Conservation (phyloP, 176 grass and related monocot genomes). For the Lolium rigidum region DNA sequence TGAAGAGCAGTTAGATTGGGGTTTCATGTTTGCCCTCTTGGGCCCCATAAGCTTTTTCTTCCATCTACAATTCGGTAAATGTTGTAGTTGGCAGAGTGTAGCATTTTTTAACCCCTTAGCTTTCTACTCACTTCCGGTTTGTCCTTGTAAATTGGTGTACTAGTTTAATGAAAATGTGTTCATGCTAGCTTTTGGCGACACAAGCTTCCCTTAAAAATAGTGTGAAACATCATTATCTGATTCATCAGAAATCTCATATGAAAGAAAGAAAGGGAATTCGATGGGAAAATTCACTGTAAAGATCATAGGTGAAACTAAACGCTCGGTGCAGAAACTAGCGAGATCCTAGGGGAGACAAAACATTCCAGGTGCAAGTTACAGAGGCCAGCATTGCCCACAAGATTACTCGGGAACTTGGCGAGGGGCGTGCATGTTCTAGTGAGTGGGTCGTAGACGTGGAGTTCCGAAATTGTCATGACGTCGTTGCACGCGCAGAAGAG, state of each 20-base stretch:
- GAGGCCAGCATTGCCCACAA: not conserved
- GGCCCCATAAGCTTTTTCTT: too few relatives aligned
- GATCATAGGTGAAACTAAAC: not conserved
- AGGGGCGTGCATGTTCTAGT: not conserved
- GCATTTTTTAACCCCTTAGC: too few relatives aligned
- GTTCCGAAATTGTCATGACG: not conserved
- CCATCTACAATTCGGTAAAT: too few relatives aligned
- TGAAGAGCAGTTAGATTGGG: too few relatives aligned
- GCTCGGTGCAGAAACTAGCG: not conserved
- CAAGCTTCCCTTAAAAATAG: not conserved
- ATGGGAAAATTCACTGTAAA: not conserved
- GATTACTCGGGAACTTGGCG: not conserved
- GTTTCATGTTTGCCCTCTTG: too few relatives aligned
- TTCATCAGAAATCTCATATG: not conserved
- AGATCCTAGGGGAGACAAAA: not conserved
- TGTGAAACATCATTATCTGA: not conserved
- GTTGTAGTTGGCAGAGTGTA: too few relatives aligned
- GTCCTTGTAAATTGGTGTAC: too few relatives aligned
- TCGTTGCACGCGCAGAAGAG: too few relatives aligned
- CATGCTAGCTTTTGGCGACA: not conserved
- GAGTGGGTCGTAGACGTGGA: not conserved
- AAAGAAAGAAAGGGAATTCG: not conserved
- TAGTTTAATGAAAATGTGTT: too few relatives aligned
- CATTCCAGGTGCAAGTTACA: not conserved
- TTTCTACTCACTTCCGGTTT: too few relatives aligned